phyloP scores from a whole-genome alignment of 495 filamentous ascomycete genomes.

The Penicillium crystallinum region DNA sequence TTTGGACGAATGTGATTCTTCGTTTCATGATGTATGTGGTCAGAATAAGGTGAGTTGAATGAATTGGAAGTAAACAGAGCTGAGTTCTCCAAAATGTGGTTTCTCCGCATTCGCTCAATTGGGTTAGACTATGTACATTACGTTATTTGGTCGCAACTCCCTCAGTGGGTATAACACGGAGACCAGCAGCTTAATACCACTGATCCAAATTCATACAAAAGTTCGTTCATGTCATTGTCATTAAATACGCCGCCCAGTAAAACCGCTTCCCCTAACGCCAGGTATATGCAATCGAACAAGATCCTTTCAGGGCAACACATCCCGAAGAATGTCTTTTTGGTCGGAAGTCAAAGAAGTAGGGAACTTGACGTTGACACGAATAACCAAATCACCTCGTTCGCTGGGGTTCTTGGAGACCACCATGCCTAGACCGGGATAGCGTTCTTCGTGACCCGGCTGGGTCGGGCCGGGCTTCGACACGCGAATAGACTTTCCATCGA shows the following conservation, averaged over 20 bases:
- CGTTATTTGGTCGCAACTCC: neutral
- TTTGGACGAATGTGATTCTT: slow-evolving; percentile 76
- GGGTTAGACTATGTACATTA: slow-evolving; percentile 19
- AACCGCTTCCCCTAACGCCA: slow-evolving; percentile 27
- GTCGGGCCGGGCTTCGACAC: slow-evolving; percentile 79
- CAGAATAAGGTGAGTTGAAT: neutral
- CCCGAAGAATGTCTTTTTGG: slow-evolving; percentile 74
- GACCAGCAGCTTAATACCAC: neutral
- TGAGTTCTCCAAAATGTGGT: slow-evolving; percentile 14
- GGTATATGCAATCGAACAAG: slow-evolving; percentile 22
- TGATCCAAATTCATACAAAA: neutral
- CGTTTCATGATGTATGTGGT: slow-evolving; percentile 59
- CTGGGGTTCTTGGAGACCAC: slow-evolving; percentile 81
- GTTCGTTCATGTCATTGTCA: slow-evolving; percentile 7
- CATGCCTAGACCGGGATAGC: slow-evolving; percentile 86
- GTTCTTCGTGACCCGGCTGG: slow-evolving; percentile 69
- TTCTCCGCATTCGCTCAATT: slow-evolving; percentile 22
- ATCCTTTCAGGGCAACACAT: slow-evolving; percentile 54
- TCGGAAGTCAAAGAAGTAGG: slow-evolving; percentile 64
- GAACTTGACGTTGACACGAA: slow-evolving; percentile 90
- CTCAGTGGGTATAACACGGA: neutral
- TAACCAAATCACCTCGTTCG: slow-evolving; percentile 78
- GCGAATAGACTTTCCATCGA: slow-evolving; percentile 78
- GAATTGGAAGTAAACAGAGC: slow-evolving; percentile 1
- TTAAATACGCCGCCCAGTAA: slow-evolving; percentile 11